phyloP scores from a whole-genome alignment of 768 basidiomycete genomes.

The Tylopilus sp. region DNA sequence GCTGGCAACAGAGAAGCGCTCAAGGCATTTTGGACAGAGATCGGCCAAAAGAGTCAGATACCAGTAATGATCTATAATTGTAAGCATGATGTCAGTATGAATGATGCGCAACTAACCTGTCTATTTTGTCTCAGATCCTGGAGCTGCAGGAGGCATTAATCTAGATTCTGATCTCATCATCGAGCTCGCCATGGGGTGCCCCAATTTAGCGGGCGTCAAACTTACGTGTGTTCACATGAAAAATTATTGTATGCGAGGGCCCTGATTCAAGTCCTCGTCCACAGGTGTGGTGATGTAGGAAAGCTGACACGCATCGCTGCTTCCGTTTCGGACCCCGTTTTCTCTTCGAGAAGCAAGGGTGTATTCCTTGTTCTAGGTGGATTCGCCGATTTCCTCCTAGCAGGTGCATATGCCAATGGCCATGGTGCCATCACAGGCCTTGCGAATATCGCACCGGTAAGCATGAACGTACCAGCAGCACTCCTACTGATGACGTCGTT shows the following conservation, averaged over 20 bases:
- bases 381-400: constrained; percentile 77
- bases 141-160: constrained; percentile 86
- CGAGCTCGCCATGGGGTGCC: constrained; percentile 70
- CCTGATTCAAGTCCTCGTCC: constrained; percentile 14
- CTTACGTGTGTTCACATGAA: constrained; percentile 66
- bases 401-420: constrained; percentile 67
- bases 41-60: constrained; percentile 76
- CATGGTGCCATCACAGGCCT: constrained; percentile 92
- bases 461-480: constrained; percentile 15
- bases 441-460: constrained; percentile 76
- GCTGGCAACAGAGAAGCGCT: constrained; percentile 59
- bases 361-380: constrained; percentile 86
- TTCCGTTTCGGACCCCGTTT: constrained; percentile 53
- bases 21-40: constrained; percentile 75
- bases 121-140: constrained; percentile 58
- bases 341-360: constrained; percentile 52
- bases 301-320: constrained; percentile 85
- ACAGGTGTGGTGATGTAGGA: constrained; percentile 86
- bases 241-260: neutral
- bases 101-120: neutral
- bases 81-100: constrained; percentile 31
- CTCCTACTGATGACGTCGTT: neutral
- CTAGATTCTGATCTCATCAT: constrained; percentile 85
- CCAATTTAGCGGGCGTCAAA: constrained; percentile 85
- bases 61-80: constrained; percentile 90